Base-by-base conservation (phyloP, 108 stramenopile species). In the Cyclotella atomus region DNA sequence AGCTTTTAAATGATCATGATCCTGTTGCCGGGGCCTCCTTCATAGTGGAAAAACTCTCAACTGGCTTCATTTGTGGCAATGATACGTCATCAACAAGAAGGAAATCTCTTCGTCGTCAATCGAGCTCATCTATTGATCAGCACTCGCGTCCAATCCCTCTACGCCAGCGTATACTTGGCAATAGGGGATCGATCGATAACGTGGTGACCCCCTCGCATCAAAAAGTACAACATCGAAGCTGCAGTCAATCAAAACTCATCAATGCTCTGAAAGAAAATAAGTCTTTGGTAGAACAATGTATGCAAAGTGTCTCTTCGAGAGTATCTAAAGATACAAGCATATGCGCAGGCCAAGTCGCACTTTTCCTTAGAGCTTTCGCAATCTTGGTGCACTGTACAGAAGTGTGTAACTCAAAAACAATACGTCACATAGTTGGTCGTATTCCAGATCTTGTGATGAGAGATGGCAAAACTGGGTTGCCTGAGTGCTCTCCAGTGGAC, bases 11-110 rank as follows among this genome's bases (percentile, higher is more conserved):
- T 14, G 60, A 55, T 17, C 65, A 65, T 12, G 82, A 83, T 66
- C 21, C 61, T 25, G 28, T 69, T 43, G 65, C 71, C 23, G 81
- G 73, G 14, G 77, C 79, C 8, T 60, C 71, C n/a, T 70, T 85
- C 50, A 38, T 85, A 43, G 54, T 85, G 17, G 80, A 85, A 41
- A 65, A 70, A 35, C 69, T 80, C 21, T 71, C 79, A 36, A 41
- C 57, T 19, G 16, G 9, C 15, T 71, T 17, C 21, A 0, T 17
- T 1, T 8, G 15, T 3, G 32, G 21, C 20, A 15, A 50, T 21
- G 20, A 17, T 17, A 57, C 27, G 25, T 32, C 43, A 27, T 25
- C 16, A 14, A 23, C 44, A 32, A 29, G 6, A 3, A n/a, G 12
- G 41, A 64, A 10, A 14, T 6, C 24, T 10, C 4, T 49, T 49